phyloP scores from a whole-genome alignment of 495 filamentous ascomycete genomes.

The Cercophora samala region DNA sequence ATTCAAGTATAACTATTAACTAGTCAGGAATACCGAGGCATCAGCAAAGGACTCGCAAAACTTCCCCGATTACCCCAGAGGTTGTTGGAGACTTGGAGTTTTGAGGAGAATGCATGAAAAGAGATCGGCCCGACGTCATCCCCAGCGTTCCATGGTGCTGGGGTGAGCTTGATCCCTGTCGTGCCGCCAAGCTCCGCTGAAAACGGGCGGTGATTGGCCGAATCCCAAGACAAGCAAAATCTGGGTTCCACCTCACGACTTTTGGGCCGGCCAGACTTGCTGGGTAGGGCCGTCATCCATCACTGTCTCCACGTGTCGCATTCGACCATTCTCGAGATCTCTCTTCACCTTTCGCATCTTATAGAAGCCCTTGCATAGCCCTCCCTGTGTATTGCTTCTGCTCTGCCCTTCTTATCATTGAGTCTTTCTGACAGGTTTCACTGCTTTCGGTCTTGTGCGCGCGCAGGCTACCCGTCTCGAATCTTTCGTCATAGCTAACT shows the following conservation, averaged over 20 bases:
- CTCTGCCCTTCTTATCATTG: background rate
- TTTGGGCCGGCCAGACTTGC: background rate
- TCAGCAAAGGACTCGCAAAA: background rate
- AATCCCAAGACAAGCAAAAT: background rate
- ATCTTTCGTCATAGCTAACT: background rate
- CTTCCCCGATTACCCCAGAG: background rate
- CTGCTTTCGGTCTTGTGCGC: background rate
- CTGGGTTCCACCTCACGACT: background rate
- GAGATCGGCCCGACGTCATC: conserved; percentile 10
- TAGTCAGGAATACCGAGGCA: too few relatives aligned
- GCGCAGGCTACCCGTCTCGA: background rate
- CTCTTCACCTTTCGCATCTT: background rate
- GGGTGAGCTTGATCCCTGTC: background rate
- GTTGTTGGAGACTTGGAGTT: background rate
- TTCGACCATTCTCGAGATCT: background rate
- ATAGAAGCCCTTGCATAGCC: background rate
- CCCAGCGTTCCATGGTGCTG: conserved; percentile 8
- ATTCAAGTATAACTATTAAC: too few relatives aligned
- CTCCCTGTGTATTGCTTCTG: background rate
- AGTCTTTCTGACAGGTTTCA: background rate
- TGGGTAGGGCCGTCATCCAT: conserved; percentile 1
- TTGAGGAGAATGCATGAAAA: background rate
- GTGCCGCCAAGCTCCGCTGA: background rate
- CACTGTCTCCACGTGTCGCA: conserved; percentile 14
- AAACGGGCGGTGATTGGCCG: background rate